A percentile compares a stretch with the other conserved stretches of the same genome.
These are phyloP conservation scores for Tricholoma sp. DNA, from an alignment of 768 basidiomycete species.

Conservation along the genomic window DNA sequence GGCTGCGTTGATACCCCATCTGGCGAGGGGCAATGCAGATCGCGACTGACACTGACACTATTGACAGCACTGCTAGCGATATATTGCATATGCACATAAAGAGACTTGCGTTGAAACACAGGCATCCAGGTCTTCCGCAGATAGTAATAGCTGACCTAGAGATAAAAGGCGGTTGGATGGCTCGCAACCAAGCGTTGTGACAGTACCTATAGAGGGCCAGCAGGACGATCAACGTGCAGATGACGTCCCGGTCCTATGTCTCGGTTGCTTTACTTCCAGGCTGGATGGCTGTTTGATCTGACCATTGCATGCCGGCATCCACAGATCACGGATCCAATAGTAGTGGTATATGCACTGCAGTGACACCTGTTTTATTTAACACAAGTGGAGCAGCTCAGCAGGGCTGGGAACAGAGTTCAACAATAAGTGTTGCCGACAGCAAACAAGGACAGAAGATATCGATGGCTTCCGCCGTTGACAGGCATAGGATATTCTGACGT, in stretches of 20 bases:
- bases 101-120: no score
- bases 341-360: not conserved
- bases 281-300: not conserved
- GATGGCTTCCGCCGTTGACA: not conserved
- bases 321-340: not conserved
- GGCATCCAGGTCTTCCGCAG: not conserved
- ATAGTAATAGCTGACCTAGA: no score
- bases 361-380: not conserved
- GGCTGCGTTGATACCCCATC: not conserved
- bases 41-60: not conserved
- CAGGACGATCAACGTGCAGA: no score
- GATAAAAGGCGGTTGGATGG: conserved; percentile 16
- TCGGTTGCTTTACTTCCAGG: conserved; percentile 30
- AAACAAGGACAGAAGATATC: not conserved
- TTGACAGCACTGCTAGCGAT: no score
- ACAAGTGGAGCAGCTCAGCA: no score
- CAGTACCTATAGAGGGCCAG: conserved; percentile 23
- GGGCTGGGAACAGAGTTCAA: not conserved
- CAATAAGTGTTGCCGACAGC: not conserved
- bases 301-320: not conserved
- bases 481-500: not conserved
- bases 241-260: conserved; percentile 21
- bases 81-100: no score
- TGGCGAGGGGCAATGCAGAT: not conserved
- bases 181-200: no score